phyloP scores from a whole-genome alignment of 495 filamentous ascomycete genomes.

The Wilcoxina mikolae region DNA sequence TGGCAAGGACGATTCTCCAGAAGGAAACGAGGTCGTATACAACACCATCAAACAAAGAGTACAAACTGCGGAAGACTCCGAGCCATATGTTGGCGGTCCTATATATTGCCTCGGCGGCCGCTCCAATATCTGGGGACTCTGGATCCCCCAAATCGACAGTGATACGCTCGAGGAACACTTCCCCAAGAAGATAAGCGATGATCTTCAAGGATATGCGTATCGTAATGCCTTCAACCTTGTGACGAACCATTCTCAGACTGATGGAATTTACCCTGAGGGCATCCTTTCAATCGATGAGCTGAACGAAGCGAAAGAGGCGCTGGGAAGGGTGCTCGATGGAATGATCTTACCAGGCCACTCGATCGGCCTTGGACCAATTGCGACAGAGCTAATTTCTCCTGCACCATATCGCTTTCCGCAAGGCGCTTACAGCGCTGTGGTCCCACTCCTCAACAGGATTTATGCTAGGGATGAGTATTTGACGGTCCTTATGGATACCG shows the following conservation, averaged over 20 bases:
- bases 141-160: not conserved
- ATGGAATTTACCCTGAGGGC: not conserved
- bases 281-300: not conserved
- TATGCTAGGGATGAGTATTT: not conserved
- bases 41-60: not conserved
- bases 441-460: not conserved
- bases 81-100: not conserved
- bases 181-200: too few species aligned
- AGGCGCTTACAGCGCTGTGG: not conserved
- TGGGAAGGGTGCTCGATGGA: not conserved
- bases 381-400: not conserved
- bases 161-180: not conserved
- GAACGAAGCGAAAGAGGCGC: not conserved
- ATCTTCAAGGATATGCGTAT: too few species aligned
- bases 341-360: not conserved
- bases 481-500: not conserved
- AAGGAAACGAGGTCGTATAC: not conserved
- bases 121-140: conserved; percentile 1
- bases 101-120: not conserved
- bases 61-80: not conserved
- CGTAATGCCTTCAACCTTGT: not conserved
- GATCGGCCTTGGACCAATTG: not conserved
- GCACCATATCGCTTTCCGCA: not conserved
- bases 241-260: not conserved
- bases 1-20: not conserved